These are phyloP conservation scores for Arxiozyma heterogenica DNA, from an alignment of 1,139 yeast species.

Conservation along the genomic window DNA sequence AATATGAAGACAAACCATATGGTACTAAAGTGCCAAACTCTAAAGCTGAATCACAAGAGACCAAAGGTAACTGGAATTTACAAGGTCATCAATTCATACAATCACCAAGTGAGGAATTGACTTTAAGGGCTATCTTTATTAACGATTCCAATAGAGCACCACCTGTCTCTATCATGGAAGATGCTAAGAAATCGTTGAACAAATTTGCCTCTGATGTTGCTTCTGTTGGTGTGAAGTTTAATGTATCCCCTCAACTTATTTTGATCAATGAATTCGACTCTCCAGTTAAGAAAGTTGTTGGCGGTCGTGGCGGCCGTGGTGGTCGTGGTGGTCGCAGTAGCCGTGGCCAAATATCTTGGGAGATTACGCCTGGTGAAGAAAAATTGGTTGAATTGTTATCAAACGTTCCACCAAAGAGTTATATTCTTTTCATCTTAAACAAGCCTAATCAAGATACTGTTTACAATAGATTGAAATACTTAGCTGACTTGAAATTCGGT, in stretches of 20 bases:
- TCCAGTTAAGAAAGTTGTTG: slow-evolving; percentile 8
- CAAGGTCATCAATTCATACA: slow-evolving; percentile 12
- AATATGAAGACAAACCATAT: slow-evolving; percentile 12
- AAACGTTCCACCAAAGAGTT: slow-evolving; percentile 13
- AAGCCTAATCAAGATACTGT: slow-evolving; percentile 9
- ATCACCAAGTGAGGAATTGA: slow-evolving; percentile 7
- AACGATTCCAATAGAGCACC: slow-evolving; percentile 12
- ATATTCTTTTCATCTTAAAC: slow-evolving; percentile 12
- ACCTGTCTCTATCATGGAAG: slow-evolving; percentile 8
- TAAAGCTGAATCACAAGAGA: slow-evolving; percentile 10
- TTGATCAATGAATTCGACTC: slow-evolving; percentile 13
- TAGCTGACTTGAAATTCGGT: slow-evolving; percentile 17
- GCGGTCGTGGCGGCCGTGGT: slow-evolving; percentile 12
- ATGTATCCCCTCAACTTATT: slow-evolving; percentile 9
- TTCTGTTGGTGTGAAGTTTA: slow-evolving; percentile 14
- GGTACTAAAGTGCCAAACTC: slow-evolving; percentile 6
- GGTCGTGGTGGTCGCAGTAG: slow-evolving; percentile 14
- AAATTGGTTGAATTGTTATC: slow-evolving; percentile 8
- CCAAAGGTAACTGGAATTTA: slow-evolving; percentile 18
- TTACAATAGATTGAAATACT: slow-evolving; percentile 16
- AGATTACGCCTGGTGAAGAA: slow-evolving; percentile 14
- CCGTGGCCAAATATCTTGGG: slow-evolving; percentile 7
- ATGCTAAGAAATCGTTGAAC: slow-evolving; percentile 8
- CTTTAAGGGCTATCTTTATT: slow-evolving; percentile 13
- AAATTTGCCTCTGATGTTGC: slow-evolving; percentile 12